Conservation (phyloP, 2,329 filamentous ascomycete genomes). For the Pyricularia sp. region DNA sequence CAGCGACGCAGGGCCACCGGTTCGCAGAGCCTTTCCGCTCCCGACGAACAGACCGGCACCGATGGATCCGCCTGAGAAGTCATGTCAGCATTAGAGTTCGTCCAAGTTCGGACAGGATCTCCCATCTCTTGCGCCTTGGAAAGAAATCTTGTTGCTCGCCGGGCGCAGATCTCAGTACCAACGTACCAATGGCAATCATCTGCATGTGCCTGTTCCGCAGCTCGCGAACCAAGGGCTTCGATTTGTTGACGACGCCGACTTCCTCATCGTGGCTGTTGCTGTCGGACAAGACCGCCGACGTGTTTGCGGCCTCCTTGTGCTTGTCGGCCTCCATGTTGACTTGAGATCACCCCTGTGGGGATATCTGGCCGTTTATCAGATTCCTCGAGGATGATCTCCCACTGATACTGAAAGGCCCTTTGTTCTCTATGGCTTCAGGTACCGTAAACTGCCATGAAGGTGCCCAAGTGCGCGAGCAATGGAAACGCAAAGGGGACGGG, state of each 20-base stretch:
- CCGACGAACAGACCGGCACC: constrained; percentile 60
- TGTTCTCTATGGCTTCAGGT: neutral
- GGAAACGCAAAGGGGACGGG: neutral
- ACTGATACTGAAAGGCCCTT: neutral
- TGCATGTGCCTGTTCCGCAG: constrained; percentile 32
- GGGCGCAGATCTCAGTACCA: neutral
- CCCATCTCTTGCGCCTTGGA: neutral
- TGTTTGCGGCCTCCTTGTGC: neutral
- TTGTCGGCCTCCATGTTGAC: neutral
- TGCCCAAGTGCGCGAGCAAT: neutral
- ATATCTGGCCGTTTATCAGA: neutral
- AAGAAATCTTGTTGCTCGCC: neutral
- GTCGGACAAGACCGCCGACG: neutral
- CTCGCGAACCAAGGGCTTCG: constrained; percentile 22
- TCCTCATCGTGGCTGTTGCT: constrained; percentile 20
- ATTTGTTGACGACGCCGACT: constrained; percentile 23
- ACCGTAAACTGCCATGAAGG: neutral
- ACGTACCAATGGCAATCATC: constrained; percentile 35
- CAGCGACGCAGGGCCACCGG: constrained; percentile 47
- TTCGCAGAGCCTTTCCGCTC: constrained; percentile 48
- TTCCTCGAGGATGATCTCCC: neutral
- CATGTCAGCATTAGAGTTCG: neutral
- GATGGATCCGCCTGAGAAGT: constrained; percentile 28
- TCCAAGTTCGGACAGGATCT: neutral
- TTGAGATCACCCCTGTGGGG: neutral